Evolutionary conservation across 148 eudicot species (phyloP), one percentile per base, ranked within the genome.

Genomic region (Rhododendron vialii): DNA sequence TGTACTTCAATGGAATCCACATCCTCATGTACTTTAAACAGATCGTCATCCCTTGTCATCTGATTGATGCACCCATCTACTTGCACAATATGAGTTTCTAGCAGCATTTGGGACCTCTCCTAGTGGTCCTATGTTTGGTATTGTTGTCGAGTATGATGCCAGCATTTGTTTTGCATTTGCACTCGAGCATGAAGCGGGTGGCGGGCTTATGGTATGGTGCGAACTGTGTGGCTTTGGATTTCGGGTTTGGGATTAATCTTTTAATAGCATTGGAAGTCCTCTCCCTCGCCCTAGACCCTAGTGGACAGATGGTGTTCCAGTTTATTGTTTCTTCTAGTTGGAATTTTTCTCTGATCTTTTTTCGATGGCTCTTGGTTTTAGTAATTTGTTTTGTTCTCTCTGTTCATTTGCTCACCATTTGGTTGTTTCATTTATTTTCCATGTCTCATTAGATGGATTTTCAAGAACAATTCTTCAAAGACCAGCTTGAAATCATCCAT

Each of bases 381-480:
- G 30, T 67, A 28, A 3, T 67, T 4, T 13, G 7, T n/a, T 67
- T 83, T 33, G 3, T 83, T 47, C 12, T 67, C n/a, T 69, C 12
- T 17, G 53, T 63, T 38, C 2, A 61, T 69, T 69, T 12, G 12
- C 47, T 22, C 57, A n/a, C 24, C 67, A 18, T 53, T 59, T 61
- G 33, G 22, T 35, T 35, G 71, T 55, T 82, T 26, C 48, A 38
- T 17, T 20, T 22, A 59, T 59, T 59, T 61, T 57, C 67, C 67
- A 22, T 57, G 5, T 57, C 1, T 85, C 78, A 33, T 86, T 85
- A 95, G 98, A 91, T 95, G 95, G 95, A 94, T 41, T 89, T 0
- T 61, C 95, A 91, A 77, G 97, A 94, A 63, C 78, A 92, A 24
- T 94, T 92, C 85, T 94, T 91, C 83, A 90, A 89, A 84, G 93